Evolutionary conservation across 768 basidiomycete species (phyloP), one percentile per base, ranked within the genome.

Genomic region (Naganishia randhawae): DNA sequence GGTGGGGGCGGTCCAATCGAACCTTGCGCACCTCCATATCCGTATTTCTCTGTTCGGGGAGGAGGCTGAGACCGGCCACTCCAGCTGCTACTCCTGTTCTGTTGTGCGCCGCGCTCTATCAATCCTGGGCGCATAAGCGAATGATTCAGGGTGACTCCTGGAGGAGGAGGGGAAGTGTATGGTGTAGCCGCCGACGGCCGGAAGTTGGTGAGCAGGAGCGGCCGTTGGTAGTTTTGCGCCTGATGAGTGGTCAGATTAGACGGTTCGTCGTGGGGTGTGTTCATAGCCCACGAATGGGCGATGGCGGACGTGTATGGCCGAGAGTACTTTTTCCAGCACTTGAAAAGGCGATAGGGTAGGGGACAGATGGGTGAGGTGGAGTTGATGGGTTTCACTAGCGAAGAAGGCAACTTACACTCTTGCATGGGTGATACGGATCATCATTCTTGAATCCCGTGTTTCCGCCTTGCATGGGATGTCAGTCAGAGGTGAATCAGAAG

Each of bases 381-480:
- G 41, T 16, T 42, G 14, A 32, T 27, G n/a, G 52, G 29, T 54
- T 54, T 27, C 6, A 31, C 7, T 51, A 31, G 10, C 13, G 50
- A 19, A 19, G 32, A 2, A 54, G 33, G 37, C 5, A 33, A 52
- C 65, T 37, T 29, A 54, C 65, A 11, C 50, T 50, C 42, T 66
- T 66, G 27, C 65, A 66, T n/a, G 50, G 65, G 39, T 66, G 50
- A 19, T 54, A 53, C 1, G 65, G 65, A 31, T 66, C 65, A 22
- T 66, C 39, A 16, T 66, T 33, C 37, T 66, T 66, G 52, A 39
- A 66, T 25, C 65, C 65, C 11, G 65, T 66, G 52, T 66, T 66
- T 11, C 41, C 22, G 35, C 65, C 65, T 66, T 14, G 27, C 19
- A 13, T 9, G 22, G 9, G 3, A 33, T 31, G 14, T 19, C 50